Base-by-base conservation (phyloP, 305 asterid genomes). In the Plantago lanceolata region DNA sequence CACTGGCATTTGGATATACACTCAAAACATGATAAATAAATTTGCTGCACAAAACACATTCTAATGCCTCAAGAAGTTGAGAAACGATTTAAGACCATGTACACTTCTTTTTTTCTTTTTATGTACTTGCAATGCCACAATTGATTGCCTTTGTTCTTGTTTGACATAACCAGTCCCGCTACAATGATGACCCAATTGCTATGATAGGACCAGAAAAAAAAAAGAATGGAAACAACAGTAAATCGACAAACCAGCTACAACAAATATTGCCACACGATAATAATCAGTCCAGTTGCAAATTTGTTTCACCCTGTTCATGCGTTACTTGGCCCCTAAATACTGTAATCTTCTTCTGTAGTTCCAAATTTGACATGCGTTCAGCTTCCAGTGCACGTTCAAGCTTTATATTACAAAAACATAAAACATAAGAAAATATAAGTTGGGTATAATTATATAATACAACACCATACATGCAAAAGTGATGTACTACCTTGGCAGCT, bases 341-440 rank as follows among this genome's bases (percentile, higher is more conserved):
- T 29, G 78, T 51, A 37, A 89, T 16, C 72, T 81, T 86, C 87
- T 87, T 92, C 79, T 89, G 97, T 79, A 87, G 52, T 70, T 92
- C 98, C 71, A 87, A 78, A 70, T 85, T 89, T 65, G 89, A 75
- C 76, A 85, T 55, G 57, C 86, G 80, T 47, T 90, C 98, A 6
- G 75, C 72, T 83, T 92, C 98, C 82, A 89, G 56, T 6, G 97
- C 96, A 21, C 97, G 90, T 72, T 92, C 98, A 54, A 92, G 94
- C 98, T 92, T 70, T 84, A 15, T 52, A 65, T 68, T 74, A 9
- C 19, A 8, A 20, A 58, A 37, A 69, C 72, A 76, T n/a, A 29
- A 45, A 68, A 61, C 67, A 61, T 50, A 51, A 21, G 71, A 12
- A 40, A 40, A 9, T 8, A 40, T 12, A 1, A 33, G 40, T 4